Percentiles rank a stretch among this genome's conserved stretches.
These are phyloP conservation scores for Claviceps sp. DNA, from an alignment of 2,329 filamentous ascomycete species.

Conservation along the genomic window DNA sequence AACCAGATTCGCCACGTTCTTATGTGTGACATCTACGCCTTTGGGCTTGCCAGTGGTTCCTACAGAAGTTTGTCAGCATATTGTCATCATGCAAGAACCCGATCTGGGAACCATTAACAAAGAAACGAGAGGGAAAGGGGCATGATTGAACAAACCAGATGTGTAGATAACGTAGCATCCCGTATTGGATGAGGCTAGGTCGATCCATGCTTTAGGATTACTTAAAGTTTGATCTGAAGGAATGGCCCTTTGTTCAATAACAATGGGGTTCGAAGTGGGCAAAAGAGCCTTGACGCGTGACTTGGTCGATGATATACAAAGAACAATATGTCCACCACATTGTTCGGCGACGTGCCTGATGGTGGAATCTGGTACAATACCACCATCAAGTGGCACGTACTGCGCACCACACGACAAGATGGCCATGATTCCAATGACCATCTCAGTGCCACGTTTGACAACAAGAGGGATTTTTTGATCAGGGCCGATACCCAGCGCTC, in stretches of 20 bases:
- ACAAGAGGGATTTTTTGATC: slow-evolving; percentile 39
- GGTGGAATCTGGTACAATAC: slow-evolving; percentile 33
- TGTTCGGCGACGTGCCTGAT: slow-evolving; percentile 36
- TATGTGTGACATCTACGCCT: slow-evolving; percentile 43
- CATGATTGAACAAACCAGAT: slow-evolving; percentile 25
- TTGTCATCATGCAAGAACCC: neutral
- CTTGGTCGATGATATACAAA: slow-evolving; percentile 31
- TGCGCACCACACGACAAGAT: slow-evolving; percentile 43
- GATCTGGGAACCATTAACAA: neutral
- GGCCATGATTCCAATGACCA: slow-evolving; percentile 43
- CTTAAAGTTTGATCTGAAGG: neutral
- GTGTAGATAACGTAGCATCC: slow-evolving; percentile 41
- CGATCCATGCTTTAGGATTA: slow-evolving; percentile 11
- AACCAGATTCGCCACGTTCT: slow-evolving; percentile 40
- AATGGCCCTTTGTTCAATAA: slow-evolving; percentile 15
- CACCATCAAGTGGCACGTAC: slow-evolving; percentile 46
- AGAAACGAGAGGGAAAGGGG: neutral
- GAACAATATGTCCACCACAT: slow-evolving; percentile 27
- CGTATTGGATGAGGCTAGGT: slow-evolving; percentile 21
- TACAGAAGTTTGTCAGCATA: slow-evolving; percentile 8
- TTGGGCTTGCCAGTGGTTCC: slow-evolving; percentile 44
- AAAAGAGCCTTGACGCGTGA: slow-evolving; percentile 18
- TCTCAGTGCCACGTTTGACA: slow-evolving; percentile 40
- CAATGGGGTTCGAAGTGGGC: slow-evolving; percentile 12
- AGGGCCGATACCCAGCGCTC: slow-evolving; percentile 24